Percentiles rank a stretch among this genome's conserved stretches.
These are phyloP conservation scores for Rhynchosporium agropyri DNA, from an alignment of 2,329 filamentous ascomycete genomes.

Conservation along the genomic window DNA sequence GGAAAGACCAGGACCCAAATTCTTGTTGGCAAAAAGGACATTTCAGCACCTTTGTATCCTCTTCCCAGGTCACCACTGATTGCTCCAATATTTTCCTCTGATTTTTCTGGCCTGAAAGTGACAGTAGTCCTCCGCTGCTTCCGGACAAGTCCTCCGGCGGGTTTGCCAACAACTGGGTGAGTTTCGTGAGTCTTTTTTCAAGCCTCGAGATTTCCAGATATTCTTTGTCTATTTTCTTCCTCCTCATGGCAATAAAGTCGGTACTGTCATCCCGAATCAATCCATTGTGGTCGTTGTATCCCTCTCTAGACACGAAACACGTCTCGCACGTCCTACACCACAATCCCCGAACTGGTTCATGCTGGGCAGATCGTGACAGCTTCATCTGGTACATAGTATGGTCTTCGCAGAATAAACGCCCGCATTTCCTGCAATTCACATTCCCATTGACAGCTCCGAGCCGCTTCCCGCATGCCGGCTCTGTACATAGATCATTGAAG, in stretches of 20 bases:
- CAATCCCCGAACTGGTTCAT: slow-evolving; percentile 85
- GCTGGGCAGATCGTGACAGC: slow-evolving; percentile 81
- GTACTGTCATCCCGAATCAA: slow-evolving; percentile 70
- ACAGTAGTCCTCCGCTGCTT: slow-evolving; percentile 54
- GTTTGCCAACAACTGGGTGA: slow-evolving; percentile 81
- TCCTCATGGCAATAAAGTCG: slow-evolving; percentile 71
- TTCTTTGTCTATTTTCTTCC: slow-evolving; percentile 79
- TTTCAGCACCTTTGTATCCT: slow-evolving; percentile 75
- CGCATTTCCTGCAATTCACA: slow-evolving; percentile 93
- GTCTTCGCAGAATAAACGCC: slow-evolving; percentile 90
- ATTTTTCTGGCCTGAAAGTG: slow-evolving; percentile 69
- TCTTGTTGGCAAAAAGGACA: slow-evolving; percentile 97
- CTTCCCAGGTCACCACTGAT: slow-evolving; percentile 92
- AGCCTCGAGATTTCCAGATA: slow-evolving; percentile 86
- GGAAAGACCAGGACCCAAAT: slow-evolving; percentile 89
- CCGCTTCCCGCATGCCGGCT: slow-evolving; percentile 80
- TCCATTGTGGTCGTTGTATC: slow-evolving; percentile 88
- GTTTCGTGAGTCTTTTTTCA: slow-evolving; percentile 87
- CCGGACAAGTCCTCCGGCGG: slow-evolving; percentile 66
- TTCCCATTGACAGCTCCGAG: slow-evolving; percentile 79
- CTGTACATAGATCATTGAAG: slow-evolving; percentile 78
- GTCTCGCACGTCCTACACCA: slow-evolving; percentile 98
- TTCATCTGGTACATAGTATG: slow-evolving; percentile 99
- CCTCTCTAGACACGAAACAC: slow-evolving; percentile 96
- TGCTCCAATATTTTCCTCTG: slow-evolving; percentile 84